Evolutionary conservation across 2,329 filamentous ascomycete species (phyloP), one percentile per base, ranked within the genome.

Genomic region (Alternaria infectoria): DNA sequence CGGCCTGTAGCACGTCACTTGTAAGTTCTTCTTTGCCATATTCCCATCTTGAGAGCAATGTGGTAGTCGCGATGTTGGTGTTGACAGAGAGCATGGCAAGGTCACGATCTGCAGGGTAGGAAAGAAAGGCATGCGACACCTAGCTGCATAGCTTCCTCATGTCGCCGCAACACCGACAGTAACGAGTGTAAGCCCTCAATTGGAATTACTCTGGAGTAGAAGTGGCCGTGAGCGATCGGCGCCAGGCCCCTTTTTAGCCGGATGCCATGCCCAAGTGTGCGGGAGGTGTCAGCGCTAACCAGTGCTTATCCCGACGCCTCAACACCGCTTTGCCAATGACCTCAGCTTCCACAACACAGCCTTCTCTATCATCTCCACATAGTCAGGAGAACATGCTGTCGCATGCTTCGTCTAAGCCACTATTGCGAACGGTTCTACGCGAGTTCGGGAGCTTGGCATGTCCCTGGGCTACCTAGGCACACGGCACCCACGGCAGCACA

Each of bases 221-320:
- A 15, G 15, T 13, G 44, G 28, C 50, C 30, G 2, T 57, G 15
- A 23, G 13, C 19, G 30, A 44, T 43, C 45, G 19, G 26, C 49
- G 45, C 19, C 26, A 52, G 43, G 19, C 58, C 58, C 52, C 58
- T 61, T 57, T 57, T 15, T 40, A 43, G 52, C 45, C 49, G 30
- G 28, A 6, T 36, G 44, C 17, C 32, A 45, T 2, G 45, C 30
- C 32, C 32, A 32, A 36, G 32, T 36, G 32, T 36, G 32, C 32
- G 28, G 28, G 49, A 23, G 19, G 15, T 40, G 49, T 40, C 28
- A 23, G 25, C 19, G 32, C 45, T 57, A 23, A 47, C 21, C 44
- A 32, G 40, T 49, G 58, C 58, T 57, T 61, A 28, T 61, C 47
- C 32, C 30, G 43, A 21, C 58, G 54, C 45, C 52, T 45, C 52